Evolutionary conservation across 2,329 filamentous ascomycete genomes (phyloP).

Genomic region (Meredithiella fracta): DNA sequence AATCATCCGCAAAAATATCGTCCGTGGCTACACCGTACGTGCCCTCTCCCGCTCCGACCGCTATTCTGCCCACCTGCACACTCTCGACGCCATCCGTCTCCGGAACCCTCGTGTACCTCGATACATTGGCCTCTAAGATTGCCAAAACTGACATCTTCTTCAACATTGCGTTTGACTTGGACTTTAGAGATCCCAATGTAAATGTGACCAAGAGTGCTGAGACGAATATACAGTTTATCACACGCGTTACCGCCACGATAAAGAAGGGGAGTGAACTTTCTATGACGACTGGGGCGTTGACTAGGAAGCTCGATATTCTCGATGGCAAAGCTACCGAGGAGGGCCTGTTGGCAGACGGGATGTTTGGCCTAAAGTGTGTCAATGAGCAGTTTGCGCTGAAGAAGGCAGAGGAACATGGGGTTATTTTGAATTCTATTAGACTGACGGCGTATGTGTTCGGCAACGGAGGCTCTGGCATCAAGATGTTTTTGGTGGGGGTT

Average conservation of each 20-base stretch:
- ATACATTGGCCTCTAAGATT: constrained; percentile 24
- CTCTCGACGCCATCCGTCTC: constrained; percentile 25
- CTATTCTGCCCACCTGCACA: constrained; percentile 22
- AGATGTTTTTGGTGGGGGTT: constrained; percentile 19
- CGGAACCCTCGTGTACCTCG: constrained; percentile 25
- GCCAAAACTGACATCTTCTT: constrained; percentile 27
- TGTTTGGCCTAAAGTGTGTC: constrained; percentile 18
- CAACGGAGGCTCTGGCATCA: constrained; percentile 23
- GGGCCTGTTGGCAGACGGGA: constrained; percentile 16
- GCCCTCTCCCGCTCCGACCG: constrained; percentile 25
- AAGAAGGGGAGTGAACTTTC: constrained; percentile 23
- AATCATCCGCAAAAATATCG: constrained; percentile 23
- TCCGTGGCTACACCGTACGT: constrained; percentile 24
- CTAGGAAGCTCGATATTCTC: constrained; percentile 16
- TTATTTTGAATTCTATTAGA: constrained; percentile 24
- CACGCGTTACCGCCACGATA: constrained; percentile 23
- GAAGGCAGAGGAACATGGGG: constrained; percentile 18
- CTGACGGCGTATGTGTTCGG: constrained; percentile 30
- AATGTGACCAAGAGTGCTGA: constrained; percentile 18
- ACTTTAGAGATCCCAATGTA: constrained; percentile 19
- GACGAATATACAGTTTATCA: constrained; percentile 23
- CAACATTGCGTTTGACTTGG: constrained; percentile 25
- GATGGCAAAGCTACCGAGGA: constrained; percentile 20
- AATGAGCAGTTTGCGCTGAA: constrained; percentile 21
- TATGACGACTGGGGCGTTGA: constrained; percentile 21